These are phyloP conservation scores for Tricholomella constricta DNA, from an alignment of 768 basidiomycete species.

Conservation along the genomic window DNA sequence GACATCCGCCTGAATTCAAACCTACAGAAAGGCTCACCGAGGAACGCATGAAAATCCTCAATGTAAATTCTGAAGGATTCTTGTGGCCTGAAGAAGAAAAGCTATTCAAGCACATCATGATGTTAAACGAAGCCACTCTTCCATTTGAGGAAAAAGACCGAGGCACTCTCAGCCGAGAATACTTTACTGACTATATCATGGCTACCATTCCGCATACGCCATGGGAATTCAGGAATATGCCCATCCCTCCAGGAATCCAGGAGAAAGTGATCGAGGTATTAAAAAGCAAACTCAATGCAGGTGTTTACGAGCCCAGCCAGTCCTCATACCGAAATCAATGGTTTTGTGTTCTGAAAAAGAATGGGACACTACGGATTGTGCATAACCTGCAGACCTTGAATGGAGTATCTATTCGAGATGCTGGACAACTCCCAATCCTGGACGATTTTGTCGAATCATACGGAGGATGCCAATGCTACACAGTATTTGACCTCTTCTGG, in stretches of 20 bases:
- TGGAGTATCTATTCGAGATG: not conserved
- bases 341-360: not conserved
- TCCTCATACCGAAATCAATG: not conserved
- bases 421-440: not conserved
- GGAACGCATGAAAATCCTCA: not conserved
- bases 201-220: not conserved
- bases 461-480: too few species aligned
- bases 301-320: not conserved
- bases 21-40: not conserved
- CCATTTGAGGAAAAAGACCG: not conserved
- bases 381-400: not conserved
- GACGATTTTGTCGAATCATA: not conserved
- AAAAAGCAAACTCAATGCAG: not conserved
- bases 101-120: too few species aligned
- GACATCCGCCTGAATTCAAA: slow-evolving; percentile 3
- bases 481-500: too few species aligned
- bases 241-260: not conserved
- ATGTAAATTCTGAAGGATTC: not conserved
- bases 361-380: not conserved
- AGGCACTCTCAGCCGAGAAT: not conserved
- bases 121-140: not conserved
- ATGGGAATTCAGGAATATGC: not conserved
- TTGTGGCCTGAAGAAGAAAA: too few species aligned
- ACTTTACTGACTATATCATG: not conserved
- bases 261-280: not conserved